A percentile compares a stretch with the other conserved stretches of the same genome.
Conservation (phyloP, 345 rosid genomes). For the Corchorus olitorius region DNA sequence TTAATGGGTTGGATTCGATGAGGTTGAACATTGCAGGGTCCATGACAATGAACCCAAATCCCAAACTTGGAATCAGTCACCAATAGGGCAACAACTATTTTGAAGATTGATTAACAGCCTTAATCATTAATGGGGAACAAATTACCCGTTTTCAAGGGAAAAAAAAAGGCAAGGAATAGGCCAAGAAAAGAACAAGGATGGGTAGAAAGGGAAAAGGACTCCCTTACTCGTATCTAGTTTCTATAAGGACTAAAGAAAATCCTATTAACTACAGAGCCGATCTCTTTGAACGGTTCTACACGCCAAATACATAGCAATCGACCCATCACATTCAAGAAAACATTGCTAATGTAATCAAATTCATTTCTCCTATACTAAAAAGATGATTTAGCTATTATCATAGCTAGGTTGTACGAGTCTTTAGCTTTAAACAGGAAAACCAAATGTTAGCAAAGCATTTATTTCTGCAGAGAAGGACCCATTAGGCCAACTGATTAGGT, state of each 20-base stretch:
- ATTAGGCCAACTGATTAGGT: not conserved
- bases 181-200: not conserved
- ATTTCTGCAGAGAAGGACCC: not conserved
- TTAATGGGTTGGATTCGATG: no score
- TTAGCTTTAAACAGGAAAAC: not conserved
- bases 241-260: not conserved
- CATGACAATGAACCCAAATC: not conserved
- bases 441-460: not conserved
- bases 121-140: no score
- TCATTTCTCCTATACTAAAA: no score
- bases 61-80: not conserved
- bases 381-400: no score
- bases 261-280: not conserved
- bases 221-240: not conserved
- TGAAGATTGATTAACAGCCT: not conserved
- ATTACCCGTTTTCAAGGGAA: not conserved
- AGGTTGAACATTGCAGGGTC: not conserved
- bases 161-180: not conserved
- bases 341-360: no score
- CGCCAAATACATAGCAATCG: not conserved
- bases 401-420: not conserved
- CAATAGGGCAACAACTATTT: not conserved
- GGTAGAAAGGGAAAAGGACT: not conserved
- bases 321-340: not conserved
- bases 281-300: not conserved